Evolutionary conservation across 495 filamentous ascomycete species (phyloP), one percentile per base, ranked within the genome.

Genomic region (Glonium stellatum): DNA sequence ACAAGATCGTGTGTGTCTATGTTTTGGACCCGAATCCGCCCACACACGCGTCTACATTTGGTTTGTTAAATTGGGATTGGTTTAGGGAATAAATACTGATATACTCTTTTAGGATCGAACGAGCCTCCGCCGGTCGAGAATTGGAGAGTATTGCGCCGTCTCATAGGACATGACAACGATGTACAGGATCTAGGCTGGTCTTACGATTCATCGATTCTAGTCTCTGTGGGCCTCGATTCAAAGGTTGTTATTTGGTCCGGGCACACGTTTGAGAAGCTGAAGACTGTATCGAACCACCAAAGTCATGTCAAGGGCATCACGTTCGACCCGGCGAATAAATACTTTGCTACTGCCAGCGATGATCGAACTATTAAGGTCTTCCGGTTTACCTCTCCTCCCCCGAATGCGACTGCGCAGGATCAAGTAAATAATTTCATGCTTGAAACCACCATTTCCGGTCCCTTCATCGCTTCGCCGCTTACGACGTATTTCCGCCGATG

Each of bases 231-330:
- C 3, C 78, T 99, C 60, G 93, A 99, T 74, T 97, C 95, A 21
- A 97, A 97, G 73, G 85, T 97, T 18, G 95, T 99, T 47, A 87
- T 97, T 13, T 99, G 93, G 93, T 96, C 91, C 1, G 93, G 93
- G 15, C 85, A 90, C 72, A 97, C 92, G 18, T 99, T 99, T 65
- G 93, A 99, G 73, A 97, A 95, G 76, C 79, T 99, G 54, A 97
- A 97, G 78, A 89, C 87, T 2, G 77, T 99, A 11, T 83, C 88
- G 8, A 82, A 89, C 42, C 93, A 99, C 67, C 88, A 95, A 69
- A 96, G 91, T 68, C 93, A 97, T 68, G 95, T 99, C 70, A 99
- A 99, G 72, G 93, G 93, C 23, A 89, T 99, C 67, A 95, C 91
- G 0, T 99, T 99, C 69, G 93, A 99, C 68, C 93, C 93, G 1